These are phyloP conservation scores for Tulasnella sp. DNA, from an alignment of 768 basidiomycete genomes.

Conservation along the genomic window DNA sequence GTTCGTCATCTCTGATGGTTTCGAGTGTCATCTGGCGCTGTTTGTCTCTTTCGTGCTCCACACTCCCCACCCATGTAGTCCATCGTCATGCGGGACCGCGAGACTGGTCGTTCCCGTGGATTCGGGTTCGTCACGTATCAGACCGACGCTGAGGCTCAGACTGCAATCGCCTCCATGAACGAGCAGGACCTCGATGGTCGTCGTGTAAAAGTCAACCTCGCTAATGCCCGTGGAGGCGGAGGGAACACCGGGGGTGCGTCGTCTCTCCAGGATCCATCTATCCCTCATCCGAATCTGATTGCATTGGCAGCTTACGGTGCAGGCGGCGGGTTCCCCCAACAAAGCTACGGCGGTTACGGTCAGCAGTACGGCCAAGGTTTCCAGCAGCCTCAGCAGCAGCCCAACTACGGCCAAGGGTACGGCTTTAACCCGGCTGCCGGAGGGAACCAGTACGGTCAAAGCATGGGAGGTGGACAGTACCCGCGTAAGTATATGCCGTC, in stretches of 20 bases:
- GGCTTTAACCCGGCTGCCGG: neutral
- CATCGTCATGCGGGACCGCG: slow-evolving; percentile 98
- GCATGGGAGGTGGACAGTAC: neutral
- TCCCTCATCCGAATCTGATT: slow-evolving; percentile 5
- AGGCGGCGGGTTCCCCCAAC: slow-evolving; percentile 15
- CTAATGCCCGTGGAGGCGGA: slow-evolving; percentile 28
- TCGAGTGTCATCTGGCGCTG: too few species aligned
- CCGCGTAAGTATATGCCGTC: neutral
- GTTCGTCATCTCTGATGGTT: neutral
- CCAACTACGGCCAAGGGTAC: neutral
- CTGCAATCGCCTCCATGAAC: slow-evolving; percentile 66
- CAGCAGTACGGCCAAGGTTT: slow-evolving; percentile 19
- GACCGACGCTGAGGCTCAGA: slow-evolving; percentile 51
- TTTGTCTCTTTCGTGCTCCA: slow-evolving; percentile 26
- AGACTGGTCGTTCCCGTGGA: slow-evolving; percentile 92
- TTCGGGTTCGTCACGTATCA: slow-evolving; percentile 90
- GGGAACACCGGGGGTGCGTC: slow-evolving; percentile 22
- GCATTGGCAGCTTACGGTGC: neutral
- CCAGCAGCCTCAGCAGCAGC: slow-evolving; percentile 17
- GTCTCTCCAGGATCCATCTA: neutral
- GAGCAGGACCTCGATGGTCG: slow-evolving; percentile 92
- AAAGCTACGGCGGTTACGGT: slow-evolving; percentile 21
- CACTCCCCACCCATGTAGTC: slow-evolving; percentile 43
- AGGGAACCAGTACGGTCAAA: neutral
- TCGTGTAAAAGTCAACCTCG: slow-evolving; percentile 71